Conservation (phyloP, 257 asterid genomes). For the Phtheirospermum japonicum region DNA sequence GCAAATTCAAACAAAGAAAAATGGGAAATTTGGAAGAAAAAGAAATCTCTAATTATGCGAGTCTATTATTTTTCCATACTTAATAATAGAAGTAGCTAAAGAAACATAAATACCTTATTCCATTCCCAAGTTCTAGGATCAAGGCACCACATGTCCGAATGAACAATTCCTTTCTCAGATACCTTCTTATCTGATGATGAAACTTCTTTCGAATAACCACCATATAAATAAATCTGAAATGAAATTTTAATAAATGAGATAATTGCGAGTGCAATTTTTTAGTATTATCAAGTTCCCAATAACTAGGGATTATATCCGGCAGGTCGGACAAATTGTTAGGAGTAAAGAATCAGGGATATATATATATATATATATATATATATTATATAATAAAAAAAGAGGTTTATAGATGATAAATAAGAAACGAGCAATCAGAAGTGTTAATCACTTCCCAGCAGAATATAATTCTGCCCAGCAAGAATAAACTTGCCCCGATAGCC, state of each 20-base stretch:
- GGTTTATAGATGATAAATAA: constrained; percentile 16
- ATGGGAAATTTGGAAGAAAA: background rate
- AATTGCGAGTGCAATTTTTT: constrained; percentile 13
- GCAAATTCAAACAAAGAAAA: background rate
- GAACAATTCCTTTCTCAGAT: constrained; percentile 90
- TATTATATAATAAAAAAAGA: too few relatives aligned
- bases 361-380: background rate
- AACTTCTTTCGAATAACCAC: constrained; percentile 95
- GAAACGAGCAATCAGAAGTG: too few relatives aligned
- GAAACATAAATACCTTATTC: constrained; percentile 73
- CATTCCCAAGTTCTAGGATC: constrained; percentile 98
- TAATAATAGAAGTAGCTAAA: constrained; percentile 3
- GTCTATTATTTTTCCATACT: constrained; percentile 7
- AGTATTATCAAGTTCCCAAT: constrained; percentile 18
- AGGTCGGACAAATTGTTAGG: too few relatives aligned
- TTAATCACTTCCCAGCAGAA: too few relatives aligned
- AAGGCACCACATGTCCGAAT: constrained; percentile 93
- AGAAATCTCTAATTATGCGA: background rate
- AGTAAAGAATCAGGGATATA: too few relatives aligned
- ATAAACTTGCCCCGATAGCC: too few relatives aligned
- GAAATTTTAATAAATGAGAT: constrained; percentile 2
- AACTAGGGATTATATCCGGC: background rate
- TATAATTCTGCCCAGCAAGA: too few relatives aligned
- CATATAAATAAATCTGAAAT: constrained; percentile 81
- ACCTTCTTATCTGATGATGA: constrained; percentile 68